Conservation (phyloP, 2,329 filamentous ascomycete species). For the Dothiorella sarmentorum region DNA sequence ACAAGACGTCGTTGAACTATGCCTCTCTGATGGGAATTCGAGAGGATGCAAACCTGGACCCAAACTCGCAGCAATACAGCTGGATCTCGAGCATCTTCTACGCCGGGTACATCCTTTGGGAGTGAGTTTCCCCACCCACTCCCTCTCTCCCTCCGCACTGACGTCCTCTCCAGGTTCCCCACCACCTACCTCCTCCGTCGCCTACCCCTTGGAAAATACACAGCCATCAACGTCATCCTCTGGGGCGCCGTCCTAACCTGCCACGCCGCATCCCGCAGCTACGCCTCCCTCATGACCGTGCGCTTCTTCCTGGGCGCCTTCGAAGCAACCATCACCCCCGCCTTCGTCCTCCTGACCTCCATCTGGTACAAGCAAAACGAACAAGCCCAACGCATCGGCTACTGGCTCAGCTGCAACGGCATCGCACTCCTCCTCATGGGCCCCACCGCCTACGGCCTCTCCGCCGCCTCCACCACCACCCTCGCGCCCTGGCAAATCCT, state of each 20-base stretch:
- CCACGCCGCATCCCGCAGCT: conserved; percentile 39
- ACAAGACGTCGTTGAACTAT: conserved; percentile 60
- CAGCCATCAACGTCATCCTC: conserved; percentile 49
- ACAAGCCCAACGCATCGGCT: conserved; percentile 30
- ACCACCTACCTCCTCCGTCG: conserved; percentile 45
- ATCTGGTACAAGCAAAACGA: conserved; percentile 39
- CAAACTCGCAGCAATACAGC: conserved; percentile 52
- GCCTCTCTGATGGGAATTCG: conserved; percentile 62
- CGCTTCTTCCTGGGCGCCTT: conserved; percentile 68
- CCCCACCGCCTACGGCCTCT: no score
- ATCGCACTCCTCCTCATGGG: neutral
- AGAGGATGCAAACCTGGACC: conserved; percentile 51
- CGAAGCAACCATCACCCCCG: conserved; percentile 55
- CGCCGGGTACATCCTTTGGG: neutral
- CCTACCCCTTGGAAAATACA: conserved; percentile 60
- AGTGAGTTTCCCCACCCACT: neutral
- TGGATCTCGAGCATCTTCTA: conserved; percentile 54
- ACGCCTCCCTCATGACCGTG: conserved; percentile 47
- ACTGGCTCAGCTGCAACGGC: conserved; percentile 16
- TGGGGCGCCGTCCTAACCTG: conserved; percentile 40
- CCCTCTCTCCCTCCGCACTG: no score
- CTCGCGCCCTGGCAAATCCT: conserved; percentile 45
- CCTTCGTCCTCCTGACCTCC: conserved; percentile 55
- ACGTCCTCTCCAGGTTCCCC: neutral
- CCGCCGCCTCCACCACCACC: no score